Percentiles rank a stretch among this genome's conserved stretches.
Conservation (phyloP, 2,329 filamentous ascomycete genomes). For the Pestalotiopsis sp. region DNA sequence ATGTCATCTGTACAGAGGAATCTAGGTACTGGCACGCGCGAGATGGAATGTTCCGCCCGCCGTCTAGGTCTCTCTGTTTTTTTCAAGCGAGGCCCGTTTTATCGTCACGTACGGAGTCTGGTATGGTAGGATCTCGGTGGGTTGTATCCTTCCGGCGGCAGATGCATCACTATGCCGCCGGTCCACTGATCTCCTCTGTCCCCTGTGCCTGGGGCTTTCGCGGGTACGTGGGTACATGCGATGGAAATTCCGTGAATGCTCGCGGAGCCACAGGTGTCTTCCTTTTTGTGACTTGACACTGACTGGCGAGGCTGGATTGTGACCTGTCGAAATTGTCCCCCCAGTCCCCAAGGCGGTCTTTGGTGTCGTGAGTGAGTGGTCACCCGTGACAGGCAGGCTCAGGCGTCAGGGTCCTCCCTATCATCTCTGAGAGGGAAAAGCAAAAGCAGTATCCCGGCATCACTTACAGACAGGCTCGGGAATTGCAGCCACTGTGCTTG, state of each 20-base stretch:
- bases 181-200: not conserved
- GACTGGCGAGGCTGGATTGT: not conserved
- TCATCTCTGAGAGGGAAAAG: not conserved
- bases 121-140: not conserved
- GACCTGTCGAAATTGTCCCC: not conserved
- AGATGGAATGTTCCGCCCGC: no score
- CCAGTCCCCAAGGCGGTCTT: not conserved
- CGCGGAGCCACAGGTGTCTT: slow-evolving; percentile 1
- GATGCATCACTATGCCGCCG: not conserved
- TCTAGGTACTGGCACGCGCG: no score
- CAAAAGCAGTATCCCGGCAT: not conserved
- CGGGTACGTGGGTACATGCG: no score
- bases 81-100: not conserved
- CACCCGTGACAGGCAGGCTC: not conserved
- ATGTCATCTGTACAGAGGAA: no score
- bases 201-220: not conserved
- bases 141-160: not conserved
- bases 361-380: not conserved
- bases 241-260: no score
- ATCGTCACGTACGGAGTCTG: not conserved
- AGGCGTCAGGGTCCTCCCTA: not conserved
- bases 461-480: not conserved
- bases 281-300: not conserved
- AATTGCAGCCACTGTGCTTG: no score
- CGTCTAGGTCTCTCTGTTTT: not conserved